These are phyloP conservation scores for Fusarium begoniae DNA, from an alignment of 2,329 filamentous ascomycete species.

Conservation along the genomic window DNA sequence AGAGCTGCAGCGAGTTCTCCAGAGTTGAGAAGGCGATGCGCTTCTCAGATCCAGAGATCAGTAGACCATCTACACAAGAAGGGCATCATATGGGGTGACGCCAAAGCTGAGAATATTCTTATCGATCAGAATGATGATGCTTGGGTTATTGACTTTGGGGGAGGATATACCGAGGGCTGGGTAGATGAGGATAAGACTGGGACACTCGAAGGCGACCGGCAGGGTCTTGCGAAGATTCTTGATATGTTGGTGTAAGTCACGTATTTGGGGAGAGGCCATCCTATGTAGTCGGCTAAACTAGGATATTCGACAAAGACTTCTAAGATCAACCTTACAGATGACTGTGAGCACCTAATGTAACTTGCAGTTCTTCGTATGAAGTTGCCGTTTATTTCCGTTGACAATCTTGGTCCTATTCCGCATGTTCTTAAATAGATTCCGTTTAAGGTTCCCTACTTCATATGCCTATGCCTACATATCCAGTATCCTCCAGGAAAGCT, in stretches of 20 bases:
- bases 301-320: background rate
- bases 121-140: background rate
- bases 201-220: background rate
- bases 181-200: background rate
- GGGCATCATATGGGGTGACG: background rate
- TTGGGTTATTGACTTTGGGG: conserved; percentile 1
- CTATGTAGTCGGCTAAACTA: fast-evolving
- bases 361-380: fast-evolving
- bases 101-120: background rate
- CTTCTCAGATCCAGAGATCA: background rate
- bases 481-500: background rate
- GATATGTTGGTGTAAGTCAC: background rate
- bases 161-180: background rate
- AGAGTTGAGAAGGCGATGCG: background rate
- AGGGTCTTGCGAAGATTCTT: background rate
- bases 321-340: background rate
- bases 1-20: background rate
- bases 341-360: background rate
- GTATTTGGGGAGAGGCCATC: fast-evolving
- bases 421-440: background rate
- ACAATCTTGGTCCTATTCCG: background rate
- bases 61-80: background rate
- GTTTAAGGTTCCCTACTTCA: background rate
- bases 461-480: background rate
- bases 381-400: fast-evolving